A percentile compares a stretch with the other conserved stretches of the same genome.
phyloP scores from a whole-genome alignment of 2,329 filamentous ascomycete genomes.

The Pyrenophora seminiperda region DNA sequence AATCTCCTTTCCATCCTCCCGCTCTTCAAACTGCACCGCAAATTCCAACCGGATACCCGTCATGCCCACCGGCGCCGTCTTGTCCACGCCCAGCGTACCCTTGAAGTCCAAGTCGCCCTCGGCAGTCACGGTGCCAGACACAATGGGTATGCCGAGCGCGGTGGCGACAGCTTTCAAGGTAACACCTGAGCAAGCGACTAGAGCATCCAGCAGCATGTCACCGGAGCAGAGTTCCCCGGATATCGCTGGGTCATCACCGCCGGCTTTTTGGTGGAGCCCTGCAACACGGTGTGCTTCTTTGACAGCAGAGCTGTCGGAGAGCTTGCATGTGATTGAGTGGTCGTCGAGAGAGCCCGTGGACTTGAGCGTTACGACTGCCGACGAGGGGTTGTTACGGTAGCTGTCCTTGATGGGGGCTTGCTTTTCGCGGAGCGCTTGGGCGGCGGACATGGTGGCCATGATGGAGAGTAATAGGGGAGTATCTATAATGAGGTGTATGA shows the following conservation, averaged over 20 bases:
- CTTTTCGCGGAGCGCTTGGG: conserved; percentile 51
- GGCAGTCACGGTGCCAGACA: conserved; percentile 50
- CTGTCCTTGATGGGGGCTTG: conserved; percentile 57
- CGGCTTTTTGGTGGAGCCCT: conserved; percentile 56
- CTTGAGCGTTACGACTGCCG: conserved; percentile 54
- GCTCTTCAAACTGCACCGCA: conserved; percentile 47
- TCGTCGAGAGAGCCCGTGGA: conserved; percentile 53
- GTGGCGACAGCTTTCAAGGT: conserved; percentile 59
- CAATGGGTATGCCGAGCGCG: conserved; percentile 52
- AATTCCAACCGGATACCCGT: conserved; percentile 54
- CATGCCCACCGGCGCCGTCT: conserved; percentile 54
- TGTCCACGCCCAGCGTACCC: conserved; percentile 57
- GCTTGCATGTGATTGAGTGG: conserved; percentile 55
- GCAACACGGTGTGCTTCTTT: conserved; percentile 51
- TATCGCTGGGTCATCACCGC: conserved; percentile 51
- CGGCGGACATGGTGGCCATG: conserved; percentile 30
- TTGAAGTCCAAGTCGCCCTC: conserved; percentile 58
- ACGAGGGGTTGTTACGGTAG: conserved; percentile 52
- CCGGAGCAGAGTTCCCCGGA: conserved; percentile 57
- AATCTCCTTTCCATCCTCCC: conserved; percentile 43
- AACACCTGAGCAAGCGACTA: conserved; percentile 58
- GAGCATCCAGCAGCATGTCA: conserved; percentile 57
- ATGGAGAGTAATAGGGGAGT: background rate
- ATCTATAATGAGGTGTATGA: background rate
- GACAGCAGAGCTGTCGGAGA: conserved; percentile 50